Evolutionary conservation across 345 rosid genomes (phyloP).

Genomic region (Excoecaria cochinchinensis): DNA sequence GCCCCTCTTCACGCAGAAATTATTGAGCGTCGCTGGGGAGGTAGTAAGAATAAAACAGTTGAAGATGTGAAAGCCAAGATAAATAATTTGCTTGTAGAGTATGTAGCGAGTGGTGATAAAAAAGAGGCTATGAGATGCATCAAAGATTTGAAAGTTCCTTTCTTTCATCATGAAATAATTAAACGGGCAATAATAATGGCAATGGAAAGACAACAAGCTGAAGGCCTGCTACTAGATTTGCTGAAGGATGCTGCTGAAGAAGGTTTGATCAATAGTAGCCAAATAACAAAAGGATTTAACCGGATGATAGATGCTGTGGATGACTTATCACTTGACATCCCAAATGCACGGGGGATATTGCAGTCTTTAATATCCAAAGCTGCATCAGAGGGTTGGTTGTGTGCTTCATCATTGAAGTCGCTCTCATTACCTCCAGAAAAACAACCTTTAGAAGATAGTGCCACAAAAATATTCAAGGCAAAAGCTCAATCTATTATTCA

Average conservation of each 20-base stretch:
- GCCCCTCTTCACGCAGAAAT: conserved; percentile 77
- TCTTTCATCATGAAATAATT: conserved; percentile 86
- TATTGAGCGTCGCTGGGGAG: conserved; percentile 79
- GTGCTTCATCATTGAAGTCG: conserved; percentile 71
- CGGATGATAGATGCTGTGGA: conserved; percentile 69
- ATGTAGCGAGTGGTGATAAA: conserved; percentile 65
- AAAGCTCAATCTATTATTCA: conserved; percentile 67
- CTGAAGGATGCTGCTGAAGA: conserved; percentile 63
- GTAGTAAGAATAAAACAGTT: conserved; percentile 69
- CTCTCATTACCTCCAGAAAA: conserved; percentile 39
- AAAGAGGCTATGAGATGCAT: conserved; percentile 77
- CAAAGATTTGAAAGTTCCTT: conserved; percentile 75
- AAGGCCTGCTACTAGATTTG: conserved; percentile 53
- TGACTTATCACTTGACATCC: conserved; percentile 81
- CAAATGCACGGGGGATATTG: conserved; percentile 51
- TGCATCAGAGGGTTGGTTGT: conserved; percentile 83
- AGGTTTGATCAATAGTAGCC: conserved; percentile 75
- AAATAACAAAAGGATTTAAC: conserved; percentile 69
- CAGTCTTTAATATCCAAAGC: conserved; percentile 73
- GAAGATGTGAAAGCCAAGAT: conserved; percentile 79
- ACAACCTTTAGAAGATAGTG: conserved; percentile 39
- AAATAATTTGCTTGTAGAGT: conserved; percentile 59
- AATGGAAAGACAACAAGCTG: conserved; percentile 63
- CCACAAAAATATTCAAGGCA: conserved; percentile 45
- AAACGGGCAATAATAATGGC: conserved; percentile 71